phyloP scores from a whole-genome alignment of 208 protist species.

The Crithidia sp. region DNA sequence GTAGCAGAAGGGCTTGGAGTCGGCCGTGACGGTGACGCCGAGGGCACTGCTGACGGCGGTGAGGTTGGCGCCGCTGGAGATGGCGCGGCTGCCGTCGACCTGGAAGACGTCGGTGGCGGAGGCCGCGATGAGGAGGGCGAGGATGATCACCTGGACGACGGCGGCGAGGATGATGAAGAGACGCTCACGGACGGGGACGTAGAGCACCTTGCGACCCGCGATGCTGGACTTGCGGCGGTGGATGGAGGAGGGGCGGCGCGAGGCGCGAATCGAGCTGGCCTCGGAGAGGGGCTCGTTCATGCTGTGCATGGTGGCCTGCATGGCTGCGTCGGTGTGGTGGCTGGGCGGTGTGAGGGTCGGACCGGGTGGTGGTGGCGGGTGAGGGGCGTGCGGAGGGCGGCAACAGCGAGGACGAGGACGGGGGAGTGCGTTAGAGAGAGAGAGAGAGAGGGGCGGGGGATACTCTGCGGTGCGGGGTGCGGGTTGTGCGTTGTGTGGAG shows the following conservation, averaged over 20 bases:
- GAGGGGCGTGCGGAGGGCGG: no score
- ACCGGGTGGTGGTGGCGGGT: no score
- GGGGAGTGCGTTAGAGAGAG: no score
- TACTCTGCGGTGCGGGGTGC: no score
- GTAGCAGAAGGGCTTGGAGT: constrained; percentile 35
- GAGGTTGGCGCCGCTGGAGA: constrained; percentile 17
- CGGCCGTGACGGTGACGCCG: constrained; percentile 17
- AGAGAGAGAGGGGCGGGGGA: no score
- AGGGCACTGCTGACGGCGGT: constrained; percentile 10
- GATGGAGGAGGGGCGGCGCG: constrained; percentile 24
- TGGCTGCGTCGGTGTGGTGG: background rate
- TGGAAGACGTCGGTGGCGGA: constrained; percentile 23
- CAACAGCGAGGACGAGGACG: no score
- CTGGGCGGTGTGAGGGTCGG: no score
- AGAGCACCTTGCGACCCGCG: constrained; percentile 25
- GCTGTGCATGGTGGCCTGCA: background rate
- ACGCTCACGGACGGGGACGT: constrained; percentile 26
- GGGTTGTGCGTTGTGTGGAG: no score
- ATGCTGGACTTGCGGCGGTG: constrained; percentile 34
- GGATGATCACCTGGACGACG: constrained; percentile 17
- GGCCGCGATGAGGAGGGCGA: constrained; percentile 30
- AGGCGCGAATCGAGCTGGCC: constrained; percentile 16
- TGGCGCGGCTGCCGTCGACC: constrained; percentile 29
- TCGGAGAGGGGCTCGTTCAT: constrained; percentile 22
- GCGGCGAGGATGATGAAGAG: constrained; percentile 23